Base-by-base conservation (phyloP, 306 rosid species). In the Cicer bijugum region DNA sequence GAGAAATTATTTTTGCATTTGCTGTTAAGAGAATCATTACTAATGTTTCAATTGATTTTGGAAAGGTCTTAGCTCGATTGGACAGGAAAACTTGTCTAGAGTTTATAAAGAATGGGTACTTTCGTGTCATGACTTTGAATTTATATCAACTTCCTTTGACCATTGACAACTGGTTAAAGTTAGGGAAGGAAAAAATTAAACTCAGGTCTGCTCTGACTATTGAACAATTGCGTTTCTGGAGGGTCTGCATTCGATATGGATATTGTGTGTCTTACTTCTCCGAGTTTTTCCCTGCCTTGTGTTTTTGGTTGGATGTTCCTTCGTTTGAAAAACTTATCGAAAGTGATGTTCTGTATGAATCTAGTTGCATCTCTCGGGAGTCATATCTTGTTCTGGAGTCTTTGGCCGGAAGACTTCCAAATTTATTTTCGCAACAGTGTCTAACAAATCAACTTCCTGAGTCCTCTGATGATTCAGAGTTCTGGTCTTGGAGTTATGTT, bases 401-500 rank as follows among this genome's bases (percentile, higher is more conserved):
- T 68, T 85, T 94, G 86, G 90, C 97, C 43, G 68, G 86, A 74
- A 89, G 85, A 70, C 96, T 94, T 63, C 99, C 97, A 23, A 83
- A 81, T 76, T 72, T 87, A 72, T 90, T 84, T 84, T 76, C 90
- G 38, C 90, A 88, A 85, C 83, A 73, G 73, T 50, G 71, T 79
- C 67, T 44, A 76, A 76, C 76, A 74, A 82, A 75, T 79, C 81
- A 81, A 50, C 63, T 58, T 14, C 70, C 74, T 1, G 81, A 85
- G 72, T 62, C 69, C 45, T 28, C 77, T 82, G 88, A 71, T 66
- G 86, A 83, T 20, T 43, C 77, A 35, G 96, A 89, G 84, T 38
- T 83, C 66, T 94, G 99, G 99, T 85, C 97, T 75, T 94, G 99
- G 97, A 88, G 89, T 75, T 89, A 85, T 81, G 97, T 80, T 74